phyloP scores from a whole-genome alignment of 441 rosid genomes.

The Brassica balearica region DNA sequence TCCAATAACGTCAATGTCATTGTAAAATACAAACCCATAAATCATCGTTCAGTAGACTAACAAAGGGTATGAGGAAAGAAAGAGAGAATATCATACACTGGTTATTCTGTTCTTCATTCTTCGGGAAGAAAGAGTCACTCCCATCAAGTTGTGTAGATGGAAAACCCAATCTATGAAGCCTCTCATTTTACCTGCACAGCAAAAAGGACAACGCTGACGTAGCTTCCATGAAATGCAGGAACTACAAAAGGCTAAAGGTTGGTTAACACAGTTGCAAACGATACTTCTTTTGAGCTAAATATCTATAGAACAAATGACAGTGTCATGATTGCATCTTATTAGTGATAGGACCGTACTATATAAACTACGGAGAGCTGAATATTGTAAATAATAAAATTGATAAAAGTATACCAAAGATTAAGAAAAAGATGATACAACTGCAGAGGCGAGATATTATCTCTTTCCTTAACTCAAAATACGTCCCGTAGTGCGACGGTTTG shows the following conservation, averaged over 20 bases:
- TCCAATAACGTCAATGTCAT: neutral
- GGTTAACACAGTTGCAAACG: neutral
- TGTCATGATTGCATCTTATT: slow-evolving; percentile 4
- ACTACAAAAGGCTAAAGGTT: neutral
- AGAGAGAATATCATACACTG: slow-evolving; percentile 45
- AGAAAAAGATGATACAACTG: too few relatives aligned
- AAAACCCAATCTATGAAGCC: slow-evolving; percentile 81
- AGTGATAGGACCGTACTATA: too few relatives aligned
- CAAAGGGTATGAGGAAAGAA: neutral
- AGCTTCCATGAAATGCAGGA: neutral
- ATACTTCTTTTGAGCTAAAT: too few relatives aligned
- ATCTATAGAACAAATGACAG: neutral
- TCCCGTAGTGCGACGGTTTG: too few relatives aligned
- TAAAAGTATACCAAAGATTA: too few relatives aligned
- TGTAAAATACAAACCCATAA: slow-evolving; percentile 2
- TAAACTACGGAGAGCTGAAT: neutral
- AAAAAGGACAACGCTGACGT: neutral
- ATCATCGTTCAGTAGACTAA: slow-evolving; percentile 3
- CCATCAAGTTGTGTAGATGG: slow-evolving; percentile 62
- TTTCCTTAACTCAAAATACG: too few relatives aligned
- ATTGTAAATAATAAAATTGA: too few relatives aligned
- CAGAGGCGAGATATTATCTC: too few relatives aligned
- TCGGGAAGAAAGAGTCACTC: slow-evolving; percentile 50
- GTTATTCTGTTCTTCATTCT: slow-evolving; percentile 45
- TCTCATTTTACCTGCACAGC: slow-evolving; percentile 54